Percentiles rank a stretch among this genome's conserved stretches.
phyloP scores from a whole-genome alignment of 805 yeast genomes.

The Wickerhamiella kazuoi region DNA sequence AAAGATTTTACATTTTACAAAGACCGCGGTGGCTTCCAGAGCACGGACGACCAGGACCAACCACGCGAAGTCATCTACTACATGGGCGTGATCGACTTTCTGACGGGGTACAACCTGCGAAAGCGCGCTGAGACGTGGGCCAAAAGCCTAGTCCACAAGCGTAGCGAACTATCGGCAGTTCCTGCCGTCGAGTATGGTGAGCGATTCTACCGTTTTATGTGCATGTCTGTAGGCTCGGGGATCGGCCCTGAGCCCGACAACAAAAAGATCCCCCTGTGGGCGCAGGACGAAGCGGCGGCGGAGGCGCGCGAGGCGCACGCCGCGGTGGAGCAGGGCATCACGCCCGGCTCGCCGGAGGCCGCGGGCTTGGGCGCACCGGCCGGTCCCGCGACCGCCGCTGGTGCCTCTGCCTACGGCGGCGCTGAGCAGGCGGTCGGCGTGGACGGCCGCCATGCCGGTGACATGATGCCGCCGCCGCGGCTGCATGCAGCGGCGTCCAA shows the following conservation, averaged over 20 bases:
- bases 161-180: conserved; percentile 64
- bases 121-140: conserved; percentile 75
- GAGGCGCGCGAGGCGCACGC: too few species aligned
- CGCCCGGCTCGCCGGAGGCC: too few species aligned
- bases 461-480: too few species aligned
- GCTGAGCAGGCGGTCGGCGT: too few species aligned
- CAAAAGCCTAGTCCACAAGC: conserved; percentile 52
- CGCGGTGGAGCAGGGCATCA: too few species aligned
- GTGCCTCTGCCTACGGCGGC: too few species aligned
- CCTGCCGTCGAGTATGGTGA: conserved; percentile 86
- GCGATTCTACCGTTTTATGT: conserved; percentile 58
- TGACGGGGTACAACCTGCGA: conserved; percentile 41
- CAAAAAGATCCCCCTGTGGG: neutral
- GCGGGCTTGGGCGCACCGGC: too few species aligned
- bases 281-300: too few species aligned
- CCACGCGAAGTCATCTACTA: conserved; percentile 61
- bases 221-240: conserved; percentile 13
- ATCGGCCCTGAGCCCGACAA: too few species aligned
- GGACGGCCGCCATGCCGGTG: too few species aligned
- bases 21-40: conserved; percentile 70
- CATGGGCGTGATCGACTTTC: conserved; percentile 84
- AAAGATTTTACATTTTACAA: conserved; percentile 42
- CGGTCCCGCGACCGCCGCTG: too few species aligned
- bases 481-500: too few species aligned
- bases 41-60: conserved; percentile 45